Evolutionary conservation across 2,329 filamentous ascomycete species (phyloP), one percentile per base, ranked within the genome.

Genomic region (Byssoonygena ceratinophila): DNA sequence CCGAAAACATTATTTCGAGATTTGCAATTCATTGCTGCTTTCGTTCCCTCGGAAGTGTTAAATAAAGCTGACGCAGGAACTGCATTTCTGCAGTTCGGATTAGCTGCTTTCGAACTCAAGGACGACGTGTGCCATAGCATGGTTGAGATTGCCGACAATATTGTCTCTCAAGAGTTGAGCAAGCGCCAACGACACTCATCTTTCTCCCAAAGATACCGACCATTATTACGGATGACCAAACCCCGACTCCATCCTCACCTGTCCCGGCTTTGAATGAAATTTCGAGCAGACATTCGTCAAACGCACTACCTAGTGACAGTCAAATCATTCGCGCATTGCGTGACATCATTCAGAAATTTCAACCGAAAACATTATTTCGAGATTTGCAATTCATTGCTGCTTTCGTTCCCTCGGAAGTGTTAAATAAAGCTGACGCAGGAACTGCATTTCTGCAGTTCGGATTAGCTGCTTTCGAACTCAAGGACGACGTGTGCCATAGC

Each of bases 381-480:
- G 87, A 91, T 62, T 67, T 92, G 43, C 87, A 92, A 63, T 87
- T 74, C 67, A 81, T 83, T 55, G 78, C 80, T 2, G 76, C 80
- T 0, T 80, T 83, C 56, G 73, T 82, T 3, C 77, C 80, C 0
- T 71, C 74, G 4, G 71, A 76, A 9, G 75, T 76, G 40, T 68
- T 83, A 11, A 79, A 80, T 66, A 76, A 77, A 59, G 77, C 74
- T 2, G 75, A 78, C 14, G 73, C 74, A 48, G 76, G 80, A 36
- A 92, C 89, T 60, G 87, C 90, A 0, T 97, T 97, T 66, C 87
- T 89, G 79, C 87, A 95, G 61, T 85, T 89, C 23, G 88, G 87
- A 0, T 77, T 95, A 4, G 91, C 92, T 0, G 89, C 91, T 1
- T 75, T 96, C n/a, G 81, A 82, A 32, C 77, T 95, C 50, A 97